Base-by-base conservation (phyloP, 257 asterid genomes). In the Gardenia jasminoides region DNA sequence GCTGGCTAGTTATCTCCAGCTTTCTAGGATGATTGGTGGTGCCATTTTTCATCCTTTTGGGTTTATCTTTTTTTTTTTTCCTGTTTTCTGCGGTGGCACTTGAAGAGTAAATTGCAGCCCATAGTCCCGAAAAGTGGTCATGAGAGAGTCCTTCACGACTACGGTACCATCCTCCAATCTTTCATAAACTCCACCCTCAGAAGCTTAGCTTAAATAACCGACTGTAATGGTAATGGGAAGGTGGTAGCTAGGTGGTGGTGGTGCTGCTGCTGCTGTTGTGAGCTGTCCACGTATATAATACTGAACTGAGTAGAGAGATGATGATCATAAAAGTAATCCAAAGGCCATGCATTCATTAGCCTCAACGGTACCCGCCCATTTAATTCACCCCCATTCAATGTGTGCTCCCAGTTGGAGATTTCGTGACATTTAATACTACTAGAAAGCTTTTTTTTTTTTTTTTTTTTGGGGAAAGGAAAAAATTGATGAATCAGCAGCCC, bases 361-460 rank as follows among this genome's bases (percentile, higher is more conserved):
- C 86, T 86, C 91, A 90, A 88, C 94, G 58, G 91, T 77, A 58
- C 73, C 89, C 91, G 50, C 73, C 89, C 91, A 86, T 88, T 88
- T 83, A 89, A 80, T 84, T 82, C 90, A 30, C 75, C 75, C 75
- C 88, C 88, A 87, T 77, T 85, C 72, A 88, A 82, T 89, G 89
- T 76, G 80, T 39, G 68, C 68, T 81, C 61, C 70, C 81, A 81
- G 88, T 81, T 78, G 80, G 72, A 77, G 82, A 71, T 83, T 83
- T 82, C 79, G 87, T 74, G 78, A 33, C 82, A 82, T 72, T 80
- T 48, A 80, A 39, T 76, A 36, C 74, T 26, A 33, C 47, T 72
- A 7, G 11, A n/a, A n/a, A n/a, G n/a, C n/a, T n/a, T n/a, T n/a
- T n/a, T n/a, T n/a, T n/a, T n/a, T n/a, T n/a, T n/a, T n/a, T n/a